Base-by-base conservation (phyloP, 2,329 filamentous ascomycete genomes). In the Hypomyces perniciosus region DNA sequence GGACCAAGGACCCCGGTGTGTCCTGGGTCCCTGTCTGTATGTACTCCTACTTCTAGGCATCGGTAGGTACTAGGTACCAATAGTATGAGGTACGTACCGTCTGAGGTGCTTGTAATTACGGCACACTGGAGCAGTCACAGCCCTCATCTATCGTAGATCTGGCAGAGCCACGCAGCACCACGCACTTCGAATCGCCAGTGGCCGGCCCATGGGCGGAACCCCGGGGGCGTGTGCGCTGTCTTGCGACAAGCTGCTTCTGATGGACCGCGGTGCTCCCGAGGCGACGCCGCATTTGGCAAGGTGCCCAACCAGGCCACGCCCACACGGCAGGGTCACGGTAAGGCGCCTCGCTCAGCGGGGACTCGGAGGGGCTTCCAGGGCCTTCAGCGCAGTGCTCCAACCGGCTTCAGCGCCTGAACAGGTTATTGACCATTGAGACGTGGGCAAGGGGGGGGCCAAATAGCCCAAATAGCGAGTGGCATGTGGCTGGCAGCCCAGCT, bases 221-320 rank as follows among this genome's bases (percentile, higher is more conserved):
- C 20, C 20, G 20, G n/a, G 41, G 42, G 40, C 39, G 35, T 26
- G 41, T 8, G 31, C 6, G 27, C 43, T 31, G 33, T 39, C 28
- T n/a, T 38, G 26, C 40, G 12, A 38, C 47, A 40, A 47, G 50
- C 40, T 42, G 48, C 44, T 47, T 43, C 33, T 47, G 38, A 45
- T 46, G 44, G 50, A 43, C 54, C 54, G 56, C 54, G 48, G 50
- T 54, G 50, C 52, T 56, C 51, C 54, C 56, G 54, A 55, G 28
- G 48, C 37, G 52, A 38, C 48, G 28, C 52, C 51, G 54, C 38
- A 50, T 49, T 40, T 52, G 41, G 55, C 44, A 52, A 39, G 44
- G 31, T 50, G 33, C 28, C 38, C 44, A 37, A 40, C 12, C 5
- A 12, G n/a, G 10, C 28, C 29, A 12, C 33, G 12, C 33, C 20